Evolutionary conservation across 225 moss, liverwort and hornwort genomes (phyloP).

Genomic region (Lunularia cruciata): DNA sequence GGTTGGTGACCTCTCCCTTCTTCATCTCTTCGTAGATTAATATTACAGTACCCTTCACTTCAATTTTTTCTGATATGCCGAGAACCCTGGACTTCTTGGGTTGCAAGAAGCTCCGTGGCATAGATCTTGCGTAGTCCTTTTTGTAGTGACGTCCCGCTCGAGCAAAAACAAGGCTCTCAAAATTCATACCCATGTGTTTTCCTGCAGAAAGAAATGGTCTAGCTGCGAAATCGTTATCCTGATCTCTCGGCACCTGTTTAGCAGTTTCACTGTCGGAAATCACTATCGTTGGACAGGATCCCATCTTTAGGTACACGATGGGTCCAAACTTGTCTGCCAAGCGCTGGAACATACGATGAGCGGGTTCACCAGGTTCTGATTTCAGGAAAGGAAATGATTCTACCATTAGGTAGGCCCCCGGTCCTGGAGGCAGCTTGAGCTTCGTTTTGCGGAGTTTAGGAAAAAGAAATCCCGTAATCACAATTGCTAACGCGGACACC

Average conservation of each 20-base stretch:
- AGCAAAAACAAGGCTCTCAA: slow-evolving; percentile 1
- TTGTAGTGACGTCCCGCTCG: slow-evolving; percentile 6
- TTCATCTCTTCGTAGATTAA: not conserved
- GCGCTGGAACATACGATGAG: slow-evolving; percentile 2
- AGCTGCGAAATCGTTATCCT: not conserved
- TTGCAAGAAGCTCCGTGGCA: not conserved
- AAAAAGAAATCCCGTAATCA: too few relatives aligned
- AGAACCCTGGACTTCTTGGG: not conserved
- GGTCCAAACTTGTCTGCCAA: slow-evolving; percentile 1
- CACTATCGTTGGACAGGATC: not conserved
- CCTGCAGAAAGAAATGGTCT: not conserved
- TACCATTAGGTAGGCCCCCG: not conserved
- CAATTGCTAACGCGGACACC: too few relatives aligned
- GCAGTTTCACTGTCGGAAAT: not conserved
- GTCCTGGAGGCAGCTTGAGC: slow-evolving; percentile 1
- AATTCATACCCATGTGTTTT: slow-evolving; percentile 2
- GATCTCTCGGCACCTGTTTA: not conserved
- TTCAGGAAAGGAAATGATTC: not conserved
- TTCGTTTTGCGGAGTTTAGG: too few relatives aligned
- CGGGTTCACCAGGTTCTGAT: not conserved
- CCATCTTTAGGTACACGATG: not conserved
- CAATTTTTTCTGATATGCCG: not conserved
- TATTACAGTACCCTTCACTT: not conserved
- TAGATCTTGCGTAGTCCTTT: slow-evolving; percentile 5
- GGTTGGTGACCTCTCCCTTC: not conserved